Evolutionary conservation across 129 eudicot species (phyloP).

Genomic region (Escallonia herrerae): DNA sequence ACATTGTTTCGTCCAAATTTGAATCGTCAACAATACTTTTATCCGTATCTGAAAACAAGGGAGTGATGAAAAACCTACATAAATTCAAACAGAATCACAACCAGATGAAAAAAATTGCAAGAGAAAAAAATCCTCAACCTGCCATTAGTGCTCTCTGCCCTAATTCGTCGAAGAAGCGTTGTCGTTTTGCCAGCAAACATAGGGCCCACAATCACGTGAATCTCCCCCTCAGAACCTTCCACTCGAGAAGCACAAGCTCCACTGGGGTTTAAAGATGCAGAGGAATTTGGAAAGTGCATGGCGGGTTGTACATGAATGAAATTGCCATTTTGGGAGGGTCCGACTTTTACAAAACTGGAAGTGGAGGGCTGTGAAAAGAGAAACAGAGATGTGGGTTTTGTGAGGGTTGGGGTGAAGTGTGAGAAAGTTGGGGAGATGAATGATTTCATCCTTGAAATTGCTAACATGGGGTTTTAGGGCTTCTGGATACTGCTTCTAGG

Average conservation of each 20-base stretch:
- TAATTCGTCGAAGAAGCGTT: conserved; percentile 68
- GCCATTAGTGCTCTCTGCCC: conserved; percentile 63
- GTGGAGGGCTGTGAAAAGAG: conserved; percentile 11
- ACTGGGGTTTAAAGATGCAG: conserved; percentile 5
- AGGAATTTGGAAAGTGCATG: conserved; percentile 6
- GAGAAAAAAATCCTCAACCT: conserved; percentile 35
- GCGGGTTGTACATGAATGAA: conserved; percentile 8
- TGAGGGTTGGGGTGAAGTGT: conserved; percentile 27
- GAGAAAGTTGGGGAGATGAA: conserved; percentile 36
- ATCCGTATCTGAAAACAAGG: too few species aligned
- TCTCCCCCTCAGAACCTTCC: conserved; percentile 39
- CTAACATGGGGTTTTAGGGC: conserved; percentile 12
- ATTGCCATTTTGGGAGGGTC: conserved; percentile 26
- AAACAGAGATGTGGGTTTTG: conserved; percentile 21
- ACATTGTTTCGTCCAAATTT: too few species aligned
- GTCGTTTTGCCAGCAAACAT: conserved; percentile 95
- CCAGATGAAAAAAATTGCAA: not conserved
- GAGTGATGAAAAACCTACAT: too few species aligned
- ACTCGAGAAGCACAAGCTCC: conserved; percentile 6
- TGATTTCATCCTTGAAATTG: conserved; percentile 50
- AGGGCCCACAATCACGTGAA: conserved; percentile 85
- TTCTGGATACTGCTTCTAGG: conserved; percentile 1
- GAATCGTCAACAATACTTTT: too few species aligned
- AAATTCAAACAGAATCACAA: not conserved
- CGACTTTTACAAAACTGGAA: not conserved